Evolutionary conservation across 179 eudicot species (phyloP).

Genomic region (Beta lomatogona): DNA sequence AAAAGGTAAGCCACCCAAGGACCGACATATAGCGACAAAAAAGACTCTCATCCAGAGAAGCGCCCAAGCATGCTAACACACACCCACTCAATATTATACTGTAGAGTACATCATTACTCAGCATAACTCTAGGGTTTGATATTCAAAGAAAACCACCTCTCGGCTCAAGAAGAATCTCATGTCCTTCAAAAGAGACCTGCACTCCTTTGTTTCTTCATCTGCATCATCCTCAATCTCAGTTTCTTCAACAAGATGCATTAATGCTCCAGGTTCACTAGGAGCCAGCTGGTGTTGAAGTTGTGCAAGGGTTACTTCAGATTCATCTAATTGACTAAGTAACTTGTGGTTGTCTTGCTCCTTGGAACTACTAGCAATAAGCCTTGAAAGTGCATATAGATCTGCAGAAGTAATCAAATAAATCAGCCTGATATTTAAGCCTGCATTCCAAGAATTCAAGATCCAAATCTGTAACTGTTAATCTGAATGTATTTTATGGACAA

Average conservation of each 20-base stretch:
- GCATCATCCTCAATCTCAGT: slow-evolving; percentile 58
- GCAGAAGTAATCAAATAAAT: slow-evolving; percentile 33
- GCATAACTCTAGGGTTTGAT: not conserved
- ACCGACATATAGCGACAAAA: not conserved
- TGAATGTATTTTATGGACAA: not conserved
- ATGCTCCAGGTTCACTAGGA: slow-evolving; percentile 75
- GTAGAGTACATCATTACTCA: not conserved
- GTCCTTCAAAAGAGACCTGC: slow-evolving; percentile 71
- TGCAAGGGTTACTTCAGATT: slow-evolving; percentile 78
- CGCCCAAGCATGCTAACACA: not conserved
- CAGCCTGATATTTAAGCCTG: not conserved
- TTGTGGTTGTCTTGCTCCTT: slow-evolving; percentile 35
- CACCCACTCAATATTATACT: not conserved
- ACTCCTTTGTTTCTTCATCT: slow-evolving; percentile 74
- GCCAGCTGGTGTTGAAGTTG: slow-evolving; percentile 95
- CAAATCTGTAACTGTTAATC: not conserved
- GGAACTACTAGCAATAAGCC: slow-evolving; percentile 58
- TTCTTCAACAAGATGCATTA: slow-evolving; percentile 82
- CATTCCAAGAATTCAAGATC: not conserved
- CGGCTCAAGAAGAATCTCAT: slow-evolving; percentile 85
- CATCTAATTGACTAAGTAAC: slow-evolving; percentile 41
- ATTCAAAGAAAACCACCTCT: slow-evolving; percentile 55
- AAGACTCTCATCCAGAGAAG: not conserved
- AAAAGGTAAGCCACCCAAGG: not conserved
- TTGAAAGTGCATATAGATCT: slow-evolving; percentile 87